These are phyloP conservation scores for Pinus taeda DNA, from an alignment of 75 land plant species.

Conservation along the genomic window DNA sequence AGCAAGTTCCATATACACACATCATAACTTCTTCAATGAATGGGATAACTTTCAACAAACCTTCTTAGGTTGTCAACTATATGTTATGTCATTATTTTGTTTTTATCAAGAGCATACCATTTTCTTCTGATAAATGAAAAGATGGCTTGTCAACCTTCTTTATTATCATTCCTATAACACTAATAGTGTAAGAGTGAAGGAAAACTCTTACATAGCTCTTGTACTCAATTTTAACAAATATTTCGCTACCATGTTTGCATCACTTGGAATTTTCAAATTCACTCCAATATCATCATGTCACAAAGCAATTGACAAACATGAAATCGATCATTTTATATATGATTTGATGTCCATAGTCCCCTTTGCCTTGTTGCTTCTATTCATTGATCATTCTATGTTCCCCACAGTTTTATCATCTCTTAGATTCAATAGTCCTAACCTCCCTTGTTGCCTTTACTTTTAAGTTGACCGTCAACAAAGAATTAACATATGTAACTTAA, in stretches of 20 bases:
- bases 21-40: constrained; percentile 62
- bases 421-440: too few species aligned
- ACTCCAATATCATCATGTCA: neutral
- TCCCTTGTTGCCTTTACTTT: too few species aligned
- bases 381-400: too few species aligned
- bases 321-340: too few species aligned
- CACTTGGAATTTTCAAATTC: neutral
- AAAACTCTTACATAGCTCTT: neutral
- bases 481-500: too few species aligned
- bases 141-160: constrained; percentile 76
- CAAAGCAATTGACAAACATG: neutral
- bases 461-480: too few species aligned
- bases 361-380: too few species aligned
- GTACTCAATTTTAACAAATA: neutral
- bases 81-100: constrained; percentile 93
- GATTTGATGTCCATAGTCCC: too few species aligned
- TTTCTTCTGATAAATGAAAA: constrained; percentile 65
- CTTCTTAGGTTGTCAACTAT: constrained; percentile 47
- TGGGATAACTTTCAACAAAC: constrained; percentile 56
- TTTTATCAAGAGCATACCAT: constrained; percentile 73
- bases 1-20: too few species aligned
- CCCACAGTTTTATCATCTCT: too few species aligned
- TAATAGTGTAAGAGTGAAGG: neutral
- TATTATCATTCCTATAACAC: constrained; percentile 56
- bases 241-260: constrained; percentile 1